phyloP scores from a whole-genome alignment of 768 basidiomycete genomes.

The Pisolithus sp. region DNA sequence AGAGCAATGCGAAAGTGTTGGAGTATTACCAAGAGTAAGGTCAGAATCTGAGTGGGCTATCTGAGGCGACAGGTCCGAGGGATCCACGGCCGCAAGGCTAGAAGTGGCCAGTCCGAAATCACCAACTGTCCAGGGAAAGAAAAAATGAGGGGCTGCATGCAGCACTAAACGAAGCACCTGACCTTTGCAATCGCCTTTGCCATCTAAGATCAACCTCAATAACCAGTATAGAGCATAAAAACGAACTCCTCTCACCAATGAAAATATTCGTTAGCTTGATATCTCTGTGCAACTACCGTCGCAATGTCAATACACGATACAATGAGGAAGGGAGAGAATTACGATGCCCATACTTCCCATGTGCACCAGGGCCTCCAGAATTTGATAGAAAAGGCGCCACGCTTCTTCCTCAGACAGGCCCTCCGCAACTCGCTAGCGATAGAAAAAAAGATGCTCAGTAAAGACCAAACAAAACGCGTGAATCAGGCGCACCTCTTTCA shows the following conservation, averaged over 20 bases:
- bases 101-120: slow-evolving; percentile 92
- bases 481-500: slow-evolving; percentile 57
- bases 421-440: slow-evolving; percentile 70
- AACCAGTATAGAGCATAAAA: background rate
- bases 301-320: background rate
- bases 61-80: slow-evolving; percentile 54
- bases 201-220: slow-evolving; percentile 39
- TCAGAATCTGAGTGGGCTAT: slow-evolving; percentile 48
- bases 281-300: slow-evolving; percentile 63
- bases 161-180: background rate
- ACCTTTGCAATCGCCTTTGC: slow-evolving; percentile 81
- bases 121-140: slow-evolving; percentile 46
- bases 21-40: slow-evolving; percentile 60
- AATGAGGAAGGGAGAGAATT: slow-evolving; percentile 20
- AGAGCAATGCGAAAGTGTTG: background rate
- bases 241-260: slow-evolving; percentile 55
- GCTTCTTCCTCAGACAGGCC: slow-evolving; percentile 79
- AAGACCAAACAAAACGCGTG: background rate
- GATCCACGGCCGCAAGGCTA: slow-evolving; percentile 71
- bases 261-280: slow-evolving; percentile 94
- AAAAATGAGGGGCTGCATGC: background rate
- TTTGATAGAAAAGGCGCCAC: slow-evolving; percentile 87
- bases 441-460: background rate
- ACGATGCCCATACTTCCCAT: slow-evolving; percentile 87
- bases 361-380: slow-evolving; percentile 83